A percentile compares a stretch with the other conserved stretches of the same genome.
Conservation (phyloP, 2,329 filamentous ascomycete genomes). For the Neonectria sp. region DNA sequence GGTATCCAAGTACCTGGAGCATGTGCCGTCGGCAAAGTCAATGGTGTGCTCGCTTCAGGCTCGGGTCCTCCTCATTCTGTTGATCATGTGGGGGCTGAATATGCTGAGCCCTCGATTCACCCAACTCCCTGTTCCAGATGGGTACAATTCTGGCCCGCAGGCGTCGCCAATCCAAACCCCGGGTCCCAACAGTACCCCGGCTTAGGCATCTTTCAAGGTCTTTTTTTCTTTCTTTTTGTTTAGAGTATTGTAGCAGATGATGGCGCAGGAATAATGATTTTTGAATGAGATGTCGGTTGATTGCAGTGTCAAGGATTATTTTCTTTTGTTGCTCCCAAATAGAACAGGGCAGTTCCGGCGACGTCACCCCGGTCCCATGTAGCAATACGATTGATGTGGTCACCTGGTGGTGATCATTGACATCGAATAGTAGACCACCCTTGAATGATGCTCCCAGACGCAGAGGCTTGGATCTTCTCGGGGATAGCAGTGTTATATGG, state of each 20-base stretch:
- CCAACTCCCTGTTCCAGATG: slow-evolving; percentile 6
- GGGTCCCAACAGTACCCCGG: not conserved
- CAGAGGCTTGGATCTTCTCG: not conserved
- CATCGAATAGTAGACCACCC: not conserved
- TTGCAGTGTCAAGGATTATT: not conserved
- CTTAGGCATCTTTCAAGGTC: not conserved
- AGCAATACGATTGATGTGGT: not conserved
- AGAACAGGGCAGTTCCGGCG: not conserved
- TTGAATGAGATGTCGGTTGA: not conserved
- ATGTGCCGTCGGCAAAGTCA: not conserved
- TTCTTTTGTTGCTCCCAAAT: not conserved
- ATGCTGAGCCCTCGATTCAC: slow-evolving; percentile 11
- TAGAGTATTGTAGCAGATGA: not conserved
- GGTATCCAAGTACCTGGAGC: not conserved
- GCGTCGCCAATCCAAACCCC: not conserved
- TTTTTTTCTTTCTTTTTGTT: not conserved
- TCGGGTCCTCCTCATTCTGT: slow-evolving; percentile 10
- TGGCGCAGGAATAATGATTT: not conserved
- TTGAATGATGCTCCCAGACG: not conserved
- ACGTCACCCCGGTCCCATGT: too few relatives aligned
- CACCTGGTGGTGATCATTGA: not conserved
- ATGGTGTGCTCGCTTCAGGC: slow-evolving; percentile 5
- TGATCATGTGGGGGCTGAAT: slow-evolving; percentile 28
- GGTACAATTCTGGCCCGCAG: not conserved
- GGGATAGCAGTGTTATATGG: too few relatives aligned